phyloP scores from a whole-genome alignment of 108 stramenopile genomes.

The Schizochytrium sp. region DNA sequence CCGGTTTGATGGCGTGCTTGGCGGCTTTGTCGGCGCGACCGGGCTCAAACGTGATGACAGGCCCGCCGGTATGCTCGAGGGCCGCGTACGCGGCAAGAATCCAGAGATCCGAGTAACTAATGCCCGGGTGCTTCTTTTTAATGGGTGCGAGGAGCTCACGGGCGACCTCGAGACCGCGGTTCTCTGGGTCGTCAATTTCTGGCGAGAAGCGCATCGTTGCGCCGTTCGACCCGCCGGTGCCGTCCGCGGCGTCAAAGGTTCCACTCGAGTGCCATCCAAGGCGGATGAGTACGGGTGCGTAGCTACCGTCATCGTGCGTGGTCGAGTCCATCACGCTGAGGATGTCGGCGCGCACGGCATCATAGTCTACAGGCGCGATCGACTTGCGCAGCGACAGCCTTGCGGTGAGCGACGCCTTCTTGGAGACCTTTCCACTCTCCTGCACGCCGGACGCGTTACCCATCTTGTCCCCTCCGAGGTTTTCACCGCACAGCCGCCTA shows the following conservation, averaged over 20 bases:
- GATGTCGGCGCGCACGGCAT: neutral
- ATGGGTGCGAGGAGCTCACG: constrained; percentile 69
- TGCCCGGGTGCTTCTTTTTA: constrained; percentile 71
- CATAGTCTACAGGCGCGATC: neutral
- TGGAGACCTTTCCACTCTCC: neutral
- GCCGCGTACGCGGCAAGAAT: constrained; percentile 75
- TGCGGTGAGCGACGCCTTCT: neutral
- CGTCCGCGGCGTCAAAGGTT: constrained; percentile 54
- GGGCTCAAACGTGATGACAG: constrained; percentile 61
- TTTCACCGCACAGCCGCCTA: neutral
- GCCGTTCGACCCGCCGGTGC: constrained; percentile 77
- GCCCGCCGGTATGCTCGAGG: constrained; percentile 63
- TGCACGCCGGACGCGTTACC: neutral
- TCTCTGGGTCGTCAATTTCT: constrained; percentile 79
- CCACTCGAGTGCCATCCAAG: constrained; percentile 92
- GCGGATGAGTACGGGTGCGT: constrained; percentile 69
- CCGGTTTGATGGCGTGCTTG: neutral
- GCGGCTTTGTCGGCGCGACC: constrained; percentile 44
- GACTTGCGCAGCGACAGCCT: neutral
- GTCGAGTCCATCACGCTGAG: neutral
- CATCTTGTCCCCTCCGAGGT: neutral
- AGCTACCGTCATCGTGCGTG: neutral
- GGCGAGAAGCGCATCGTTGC: constrained; percentile 83
- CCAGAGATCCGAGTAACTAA: constrained; percentile 87
- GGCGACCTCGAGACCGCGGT: constrained; percentile 72